Base-by-base conservation (phyloP, 208 protist species). In the Lotmaria passim region DNA sequence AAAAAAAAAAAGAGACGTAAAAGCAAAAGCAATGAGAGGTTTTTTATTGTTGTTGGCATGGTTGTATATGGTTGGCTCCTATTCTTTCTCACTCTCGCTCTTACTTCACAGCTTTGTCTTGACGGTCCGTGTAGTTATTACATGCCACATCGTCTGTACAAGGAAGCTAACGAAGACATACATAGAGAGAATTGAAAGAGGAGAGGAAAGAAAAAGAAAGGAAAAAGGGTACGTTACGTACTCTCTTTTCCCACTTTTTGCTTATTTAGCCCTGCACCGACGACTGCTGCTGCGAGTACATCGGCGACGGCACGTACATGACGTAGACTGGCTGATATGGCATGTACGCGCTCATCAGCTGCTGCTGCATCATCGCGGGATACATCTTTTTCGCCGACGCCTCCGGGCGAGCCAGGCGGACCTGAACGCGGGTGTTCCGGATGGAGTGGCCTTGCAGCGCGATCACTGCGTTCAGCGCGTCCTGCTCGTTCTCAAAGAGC, bases 321-420 rank as follows among this genome's bases (percentile, higher is more conserved):
- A 81, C 64, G 76, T 73, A 92, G 26, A 69, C 81, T 14, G 71
- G 87, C 59, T 75, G 75, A 61, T 79, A 83, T 55, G 64, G 70
- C 69, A 68, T 81, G 69, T 70, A 81, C 12, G 60, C 53, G 34
- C 62, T 67, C 71, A 82, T 69, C 38, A 69, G 43, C 69, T 82
- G 77, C 66, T 89, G 88, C 59, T 90, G 81, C 53, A 77, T 75
- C 57, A 90, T 67, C 41, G 89, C 80, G 14, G 88, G 85, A 51
- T 82, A 80, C 26, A 89, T 72, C 75, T 87, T 89, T 75, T 94
- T 94, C 30, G 80, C 73, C 21, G 85, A 93, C 6, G 86, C 86
- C 62, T 90, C 87, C 10, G 87, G 87, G 31, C 85, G 81, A 39
- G 90, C 87, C 51, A 93, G 78, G 36, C 91, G 87, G 26, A 96